These are phyloP conservation scores for Ustilago nuda DNA, from an alignment of 1,284 basidiomycete species.

Conservation along the genomic window DNA sequence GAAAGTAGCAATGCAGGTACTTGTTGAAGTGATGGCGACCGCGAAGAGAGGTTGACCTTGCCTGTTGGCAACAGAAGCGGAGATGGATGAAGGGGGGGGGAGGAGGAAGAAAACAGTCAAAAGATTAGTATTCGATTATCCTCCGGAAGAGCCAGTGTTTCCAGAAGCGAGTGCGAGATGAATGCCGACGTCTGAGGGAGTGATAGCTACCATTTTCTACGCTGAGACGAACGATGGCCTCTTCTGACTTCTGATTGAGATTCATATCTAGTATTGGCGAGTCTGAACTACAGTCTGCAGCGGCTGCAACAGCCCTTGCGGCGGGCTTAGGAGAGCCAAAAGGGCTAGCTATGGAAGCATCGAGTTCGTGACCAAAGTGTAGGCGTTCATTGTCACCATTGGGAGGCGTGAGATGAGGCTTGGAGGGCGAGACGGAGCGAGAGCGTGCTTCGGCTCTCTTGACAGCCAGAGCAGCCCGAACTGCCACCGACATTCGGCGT, in stretches of 20 bases:
- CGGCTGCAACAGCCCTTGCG: constrained; percentile 4
- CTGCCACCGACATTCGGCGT: constrained; percentile 57
- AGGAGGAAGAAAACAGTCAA: too few relatives aligned
- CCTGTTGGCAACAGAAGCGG: constrained; percentile 16
- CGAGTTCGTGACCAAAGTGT: constrained; percentile 38
- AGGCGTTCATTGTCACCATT: constrained; percentile 25
- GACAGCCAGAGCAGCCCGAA: constrained; percentile 57
- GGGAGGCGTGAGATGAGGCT: constrained; percentile 16
- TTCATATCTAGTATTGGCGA: constrained; percentile 17
- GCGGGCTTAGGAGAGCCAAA: constrained; percentile 53
- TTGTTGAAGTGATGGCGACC: constrained; percentile 46
- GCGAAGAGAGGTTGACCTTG: constrained; percentile 52
- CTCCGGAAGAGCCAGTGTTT: background rate
- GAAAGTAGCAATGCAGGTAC: constrained; percentile 47
- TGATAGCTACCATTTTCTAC: constrained; percentile 38
- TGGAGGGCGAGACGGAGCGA: constrained; percentile 42
- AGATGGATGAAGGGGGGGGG: background rate
- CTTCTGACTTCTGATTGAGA: constrained; percentile 44
- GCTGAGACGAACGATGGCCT: constrained; percentile 42
- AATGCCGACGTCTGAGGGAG: background rate
- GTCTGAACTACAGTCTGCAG: constrained; percentile 7
- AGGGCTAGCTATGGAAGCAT: constrained; percentile 50
- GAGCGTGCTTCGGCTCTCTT: constrained; percentile 49
- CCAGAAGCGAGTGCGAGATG: background rate
- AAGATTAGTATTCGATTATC: background rate